These are phyloP conservation scores for Monilinia aucupariae DNA, from an alignment of 2,329 filamentous ascomycete genomes.

Conservation along the genomic window DNA sequence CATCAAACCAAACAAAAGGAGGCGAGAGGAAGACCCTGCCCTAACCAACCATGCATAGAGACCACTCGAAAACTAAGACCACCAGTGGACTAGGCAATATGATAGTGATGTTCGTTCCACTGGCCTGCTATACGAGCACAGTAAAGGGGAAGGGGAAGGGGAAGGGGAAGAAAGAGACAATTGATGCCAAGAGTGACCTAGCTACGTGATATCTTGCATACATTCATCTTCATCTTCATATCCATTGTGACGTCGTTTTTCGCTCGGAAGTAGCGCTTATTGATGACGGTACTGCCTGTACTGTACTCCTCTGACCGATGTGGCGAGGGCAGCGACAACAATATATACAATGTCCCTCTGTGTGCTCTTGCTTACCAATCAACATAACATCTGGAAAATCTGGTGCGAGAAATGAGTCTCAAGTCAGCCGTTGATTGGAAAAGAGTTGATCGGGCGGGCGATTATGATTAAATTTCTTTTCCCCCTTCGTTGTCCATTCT, in stretches of 20 bases:
- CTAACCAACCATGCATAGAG: no score
- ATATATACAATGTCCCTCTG: no score
- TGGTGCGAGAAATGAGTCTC: background rate
- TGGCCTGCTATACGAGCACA: constrained; percentile 3
- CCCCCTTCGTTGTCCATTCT: no score
- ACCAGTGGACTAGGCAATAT: no score
- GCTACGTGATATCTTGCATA: background rate
- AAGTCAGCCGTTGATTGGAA: background rate
- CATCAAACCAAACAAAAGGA: no score
- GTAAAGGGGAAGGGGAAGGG: background rate
- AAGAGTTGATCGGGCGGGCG: background rate
- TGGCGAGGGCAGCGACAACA: background rate
- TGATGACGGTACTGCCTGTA: background rate
- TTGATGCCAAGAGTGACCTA: background rate
- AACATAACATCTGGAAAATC: no score
- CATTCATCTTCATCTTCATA: background rate
- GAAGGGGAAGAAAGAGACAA: background rate
- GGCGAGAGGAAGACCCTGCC: no score
- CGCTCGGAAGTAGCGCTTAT: background rate
- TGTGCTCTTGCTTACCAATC: background rate
- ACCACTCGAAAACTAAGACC: no score
- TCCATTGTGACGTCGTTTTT: background rate
- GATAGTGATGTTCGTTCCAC: no score
- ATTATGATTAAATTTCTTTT: background rate
- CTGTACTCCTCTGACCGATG: background rate